Evolutionary conservation across 352 stramenopile species (phyloP).

Genomic region (Peronospora tabacina): DNA sequence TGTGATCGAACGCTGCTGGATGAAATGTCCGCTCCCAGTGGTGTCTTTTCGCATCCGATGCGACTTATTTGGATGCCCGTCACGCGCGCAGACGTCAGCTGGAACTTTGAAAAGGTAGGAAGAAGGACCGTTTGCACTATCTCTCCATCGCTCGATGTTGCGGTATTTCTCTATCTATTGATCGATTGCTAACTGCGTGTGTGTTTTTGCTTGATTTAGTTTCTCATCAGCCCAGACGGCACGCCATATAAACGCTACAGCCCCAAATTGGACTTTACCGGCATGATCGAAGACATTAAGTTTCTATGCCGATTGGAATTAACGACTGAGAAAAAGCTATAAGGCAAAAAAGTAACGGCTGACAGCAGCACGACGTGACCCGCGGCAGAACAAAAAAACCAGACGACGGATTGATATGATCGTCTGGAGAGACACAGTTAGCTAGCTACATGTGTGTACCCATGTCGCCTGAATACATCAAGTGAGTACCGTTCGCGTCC

Average conservation of each 20-base stretch:
- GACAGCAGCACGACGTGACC: too few species aligned
- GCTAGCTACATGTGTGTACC: too few species aligned
- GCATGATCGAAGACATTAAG: constrained; percentile 58
- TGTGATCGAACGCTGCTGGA: constrained; percentile 70
- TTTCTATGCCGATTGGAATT: constrained; percentile 44
- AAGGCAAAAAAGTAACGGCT: constrained; percentile 2
- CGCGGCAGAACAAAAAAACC: too few species aligned
- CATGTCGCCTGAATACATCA: too few species aligned
- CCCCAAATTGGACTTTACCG: constrained; percentile 58
- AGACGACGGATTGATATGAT: background rate
- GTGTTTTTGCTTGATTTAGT: constrained; percentile 29
- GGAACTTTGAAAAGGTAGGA: constrained; percentile 77
- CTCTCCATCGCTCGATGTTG: too few species aligned
- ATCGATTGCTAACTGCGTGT: background rate
- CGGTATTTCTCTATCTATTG: too few species aligned
- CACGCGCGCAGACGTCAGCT: constrained; percentile 67
- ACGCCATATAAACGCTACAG: constrained; percentile 78
- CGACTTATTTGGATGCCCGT: constrained; percentile 82
- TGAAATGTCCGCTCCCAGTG: constrained; percentile 68
- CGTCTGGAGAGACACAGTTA: too few species aligned
- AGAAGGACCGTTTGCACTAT: background rate
- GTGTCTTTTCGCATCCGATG: constrained; percentile 77
- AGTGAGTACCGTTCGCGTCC: too few species aligned
- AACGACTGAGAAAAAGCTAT: constrained; percentile 34
- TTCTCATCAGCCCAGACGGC: constrained; percentile 67